A percentile compares a stretch with the other conserved stretches of the same genome.
Conservation (phyloP, 2,329 filamentous ascomycete genomes). For the Colletotrichum noveboracense region DNA sequence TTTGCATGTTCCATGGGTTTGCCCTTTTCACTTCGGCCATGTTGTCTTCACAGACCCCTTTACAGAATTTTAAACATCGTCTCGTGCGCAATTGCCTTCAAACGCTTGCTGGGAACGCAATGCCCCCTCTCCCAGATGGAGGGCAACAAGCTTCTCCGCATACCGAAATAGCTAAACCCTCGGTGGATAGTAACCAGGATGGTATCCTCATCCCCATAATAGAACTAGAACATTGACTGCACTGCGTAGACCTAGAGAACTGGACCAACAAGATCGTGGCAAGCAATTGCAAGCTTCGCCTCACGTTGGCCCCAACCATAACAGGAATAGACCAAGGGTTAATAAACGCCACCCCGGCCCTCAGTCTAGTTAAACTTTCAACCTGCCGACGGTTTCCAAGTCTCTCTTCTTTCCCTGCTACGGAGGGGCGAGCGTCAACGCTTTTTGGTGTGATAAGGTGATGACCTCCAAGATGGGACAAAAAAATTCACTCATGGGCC, state of each 20-base stretch:
- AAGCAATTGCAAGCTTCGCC: background rate
- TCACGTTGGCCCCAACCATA: background rate
- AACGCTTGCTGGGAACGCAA: background rate
- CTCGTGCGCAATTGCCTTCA: background rate
- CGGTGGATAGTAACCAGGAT: background rate
- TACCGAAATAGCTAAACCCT: background rate
- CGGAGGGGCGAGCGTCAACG: background rate
- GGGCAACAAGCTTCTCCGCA: background rate
- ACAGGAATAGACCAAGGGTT: background rate
- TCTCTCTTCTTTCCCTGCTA: background rate
- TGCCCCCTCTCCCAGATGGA: background rate
- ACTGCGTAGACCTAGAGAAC: background rate
- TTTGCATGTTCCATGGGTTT: background rate
- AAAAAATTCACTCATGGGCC: background rate
- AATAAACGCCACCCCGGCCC: conserved; percentile 10
- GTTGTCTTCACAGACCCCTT: background rate
- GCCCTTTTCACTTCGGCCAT: background rate
- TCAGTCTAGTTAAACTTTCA: background rate
- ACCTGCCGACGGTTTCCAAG: background rate
- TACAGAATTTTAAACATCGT: background rate
- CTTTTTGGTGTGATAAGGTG: background rate
- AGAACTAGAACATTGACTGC: background rate
- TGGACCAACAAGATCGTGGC: background rate
- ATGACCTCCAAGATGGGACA: background rate
- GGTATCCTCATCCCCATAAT: background rate